Evolutionary conservation across 176 grass and related monocot genomes (phyloP).

Genomic region (Oropetium thomaeum): DNA sequence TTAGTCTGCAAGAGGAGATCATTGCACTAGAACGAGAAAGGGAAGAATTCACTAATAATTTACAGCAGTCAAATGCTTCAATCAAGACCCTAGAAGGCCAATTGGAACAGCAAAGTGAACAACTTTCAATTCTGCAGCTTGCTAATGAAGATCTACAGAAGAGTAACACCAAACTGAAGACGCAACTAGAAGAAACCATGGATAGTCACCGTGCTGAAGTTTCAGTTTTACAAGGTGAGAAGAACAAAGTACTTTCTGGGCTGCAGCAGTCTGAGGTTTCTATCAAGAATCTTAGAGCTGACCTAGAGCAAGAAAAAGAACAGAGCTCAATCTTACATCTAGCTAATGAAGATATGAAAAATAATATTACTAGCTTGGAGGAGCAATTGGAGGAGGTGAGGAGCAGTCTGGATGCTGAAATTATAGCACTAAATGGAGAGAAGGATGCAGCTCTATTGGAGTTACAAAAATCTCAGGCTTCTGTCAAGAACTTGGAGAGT

Average conservation of each 20-base stretch:
- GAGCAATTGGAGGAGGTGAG: slow-evolving; percentile 38
- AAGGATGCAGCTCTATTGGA: slow-evolving; percentile 28
- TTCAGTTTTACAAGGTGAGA: slow-evolving; percentile 34
- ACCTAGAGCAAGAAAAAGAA: slow-evolving; percentile 40
- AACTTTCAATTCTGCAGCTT: slow-evolving; percentile 35
- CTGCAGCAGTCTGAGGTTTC: slow-evolving; percentile 31
- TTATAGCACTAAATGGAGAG: slow-evolving; percentile 28
- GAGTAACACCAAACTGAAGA: slow-evolving; percentile 32
- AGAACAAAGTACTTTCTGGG: slow-evolving; percentile 38
- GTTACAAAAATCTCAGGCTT: slow-evolving; percentile 34
- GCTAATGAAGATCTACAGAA: slow-evolving; percentile 39
- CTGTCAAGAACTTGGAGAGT: slow-evolving; percentile 35
- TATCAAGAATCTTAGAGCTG: slow-evolving; percentile 47
- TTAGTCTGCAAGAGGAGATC: slow-evolving; percentile 29
- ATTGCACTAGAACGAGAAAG: slow-evolving; percentile 32
- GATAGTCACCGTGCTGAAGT: slow-evolving; percentile 30
- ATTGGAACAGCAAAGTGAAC: slow-evolving; percentile 40
- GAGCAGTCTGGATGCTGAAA: slow-evolving; percentile 21
- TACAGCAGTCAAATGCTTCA: slow-evolving; percentile 37
- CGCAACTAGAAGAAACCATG: slow-evolving; percentile 27
- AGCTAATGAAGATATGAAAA: slow-evolving; percentile 44
- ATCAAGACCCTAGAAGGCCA: slow-evolving; percentile 35
- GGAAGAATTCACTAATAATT: slow-evolving; percentile 14
- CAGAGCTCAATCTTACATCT: slow-evolving; percentile 23
- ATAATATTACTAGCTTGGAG: slow-evolving; percentile 25